phyloP scores from a whole-genome alignment of 148 eudicot genomes.

The Heliamphora exappendiculata region DNA sequence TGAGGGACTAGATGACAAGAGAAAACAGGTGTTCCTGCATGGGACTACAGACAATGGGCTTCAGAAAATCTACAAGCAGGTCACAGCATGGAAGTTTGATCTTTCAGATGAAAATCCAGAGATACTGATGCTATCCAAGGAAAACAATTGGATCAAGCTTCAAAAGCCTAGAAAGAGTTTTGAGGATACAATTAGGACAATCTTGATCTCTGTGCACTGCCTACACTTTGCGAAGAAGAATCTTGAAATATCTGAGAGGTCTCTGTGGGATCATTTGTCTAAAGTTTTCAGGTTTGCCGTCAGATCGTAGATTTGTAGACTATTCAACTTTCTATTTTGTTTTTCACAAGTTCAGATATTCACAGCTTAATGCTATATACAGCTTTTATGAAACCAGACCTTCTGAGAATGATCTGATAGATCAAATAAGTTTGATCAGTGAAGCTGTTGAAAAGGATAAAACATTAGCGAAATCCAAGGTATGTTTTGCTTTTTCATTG shows the following conservation, averaged over 20 bases:
- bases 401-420: constrained; percentile 55
- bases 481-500: constrained; percentile 15
- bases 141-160: constrained; percentile 69
- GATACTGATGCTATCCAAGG: constrained; percentile 56
- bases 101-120: constrained; percentile 41
- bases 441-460: constrained; percentile 56
- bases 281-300: constrained; percentile 52
- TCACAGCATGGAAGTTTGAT: constrained; percentile 79
- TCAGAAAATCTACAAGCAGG: constrained; percentile 46
- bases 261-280: constrained; percentile 59
- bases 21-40: constrained; percentile 36
- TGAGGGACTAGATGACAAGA: constrained; percentile 17
- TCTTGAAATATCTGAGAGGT: constrained; percentile 35
- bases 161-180: constrained; percentile 59
- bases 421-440: constrained; percentile 42
- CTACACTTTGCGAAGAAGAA: constrained; percentile 44
- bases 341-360: neutral
- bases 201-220: constrained; percentile 55
- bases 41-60: constrained; percentile 68
- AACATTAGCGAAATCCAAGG: constrained; percentile 60
- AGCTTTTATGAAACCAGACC: constrained; percentile 57
- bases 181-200: constrained; percentile 43
- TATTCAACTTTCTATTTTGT: neutral
- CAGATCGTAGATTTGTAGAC: neutral
- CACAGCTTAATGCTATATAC: constrained; percentile 15